Percentiles rank a stretch among this genome's conserved stretches.
Evolutionary conservation across 495 filamentous ascomycete genomes (phyloP).

Genomic region (Penicillium coprophilum): DNA sequence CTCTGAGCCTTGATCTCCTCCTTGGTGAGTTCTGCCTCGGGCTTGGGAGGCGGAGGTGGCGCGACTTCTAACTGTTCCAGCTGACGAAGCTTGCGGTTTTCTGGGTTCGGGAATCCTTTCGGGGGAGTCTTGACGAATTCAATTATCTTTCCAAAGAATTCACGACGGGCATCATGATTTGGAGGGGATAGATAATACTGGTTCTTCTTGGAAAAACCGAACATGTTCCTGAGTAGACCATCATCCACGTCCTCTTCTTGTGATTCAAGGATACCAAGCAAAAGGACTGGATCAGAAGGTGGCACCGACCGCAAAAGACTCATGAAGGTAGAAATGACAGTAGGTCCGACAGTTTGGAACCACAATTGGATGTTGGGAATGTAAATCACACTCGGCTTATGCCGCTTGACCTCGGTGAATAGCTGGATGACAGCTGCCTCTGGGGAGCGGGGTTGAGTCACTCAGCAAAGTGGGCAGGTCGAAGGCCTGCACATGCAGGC

Average conservation of each 20-base stretch:
- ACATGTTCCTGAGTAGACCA: constrained; percentile 70
- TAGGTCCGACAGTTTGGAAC: constrained; percentile 67
- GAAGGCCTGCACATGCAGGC: constrained; percentile 91
- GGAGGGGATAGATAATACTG: constrained; percentile 67
- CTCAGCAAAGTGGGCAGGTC: constrained; percentile 81
- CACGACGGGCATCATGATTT: constrained; percentile 58
- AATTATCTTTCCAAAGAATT: constrained; percentile 74
- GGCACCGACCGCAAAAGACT: constrained; percentile 74
- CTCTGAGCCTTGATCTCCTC: constrained; percentile 79
- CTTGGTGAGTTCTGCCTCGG: constrained; percentile 56
- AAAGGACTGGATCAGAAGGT: constrained; percentile 81
- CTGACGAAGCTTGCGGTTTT: constrained; percentile 79
- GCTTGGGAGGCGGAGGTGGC: constrained; percentile 64
- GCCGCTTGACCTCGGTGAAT: constrained; percentile 86
- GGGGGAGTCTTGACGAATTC: constrained; percentile 74
- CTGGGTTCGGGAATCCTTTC: constrained; percentile 79
- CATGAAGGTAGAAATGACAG: constrained; percentile 74
- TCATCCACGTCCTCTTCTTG: constrained; percentile 55
- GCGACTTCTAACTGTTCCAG: constrained; percentile 75
- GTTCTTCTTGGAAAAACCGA: constrained; percentile 80
- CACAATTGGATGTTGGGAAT: constrained; percentile 87
- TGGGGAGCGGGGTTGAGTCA: constrained; percentile 65
- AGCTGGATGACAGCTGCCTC: constrained; percentile 87
- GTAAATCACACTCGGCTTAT: constrained; percentile 95
- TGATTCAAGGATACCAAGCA: constrained; percentile 77